These are phyloP conservation scores for Penicillium psychrofluorescens DNA, from an alignment of 495 filamentous ascomycete genomes.

Conservation along the genomic window DNA sequence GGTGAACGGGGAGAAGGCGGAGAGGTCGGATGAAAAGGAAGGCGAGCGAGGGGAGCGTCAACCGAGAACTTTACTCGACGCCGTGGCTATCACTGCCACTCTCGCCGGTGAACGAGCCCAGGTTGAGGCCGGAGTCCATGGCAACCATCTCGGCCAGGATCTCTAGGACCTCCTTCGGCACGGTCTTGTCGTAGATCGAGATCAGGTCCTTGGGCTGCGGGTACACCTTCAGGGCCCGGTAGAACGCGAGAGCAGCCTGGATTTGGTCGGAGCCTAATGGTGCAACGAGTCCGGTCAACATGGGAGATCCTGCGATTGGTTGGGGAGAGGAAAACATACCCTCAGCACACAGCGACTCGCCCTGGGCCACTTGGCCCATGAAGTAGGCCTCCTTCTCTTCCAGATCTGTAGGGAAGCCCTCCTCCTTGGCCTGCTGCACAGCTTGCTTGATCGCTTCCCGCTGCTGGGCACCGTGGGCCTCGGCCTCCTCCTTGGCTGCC, in stretches of 20 bases:
- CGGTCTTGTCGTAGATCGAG: constrained; percentile 95
- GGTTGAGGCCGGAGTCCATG: constrained; percentile 64
- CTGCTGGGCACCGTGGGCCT: constrained; percentile 59
- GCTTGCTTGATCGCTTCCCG: constrained; percentile 61
- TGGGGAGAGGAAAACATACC: constrained; percentile 37
- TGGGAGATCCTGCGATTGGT: too few relatives aligned
- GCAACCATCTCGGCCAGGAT: constrained; percentile 98
- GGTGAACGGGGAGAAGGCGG: constrained; percentile 3
- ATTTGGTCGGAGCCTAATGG: constrained; percentile 58
- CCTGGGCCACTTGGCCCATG: constrained; percentile 85
- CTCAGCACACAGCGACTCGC: constrained; percentile 68
- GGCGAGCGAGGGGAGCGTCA: background rate
- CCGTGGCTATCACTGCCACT: constrained; percentile 27
- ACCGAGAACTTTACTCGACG: constrained; percentile 25
- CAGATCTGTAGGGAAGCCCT: constrained; percentile 82
- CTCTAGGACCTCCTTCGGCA: constrained; percentile 89
- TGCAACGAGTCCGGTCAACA: too few relatives aligned
- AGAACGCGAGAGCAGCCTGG: constrained; percentile 90
- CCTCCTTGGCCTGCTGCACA: constrained; percentile 72
- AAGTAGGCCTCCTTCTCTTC: constrained; percentile 93
- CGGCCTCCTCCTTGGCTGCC: constrained; percentile 68
- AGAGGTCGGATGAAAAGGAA: constrained; percentile 1
- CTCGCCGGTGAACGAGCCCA: constrained; percentile 45
- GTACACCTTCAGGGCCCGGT: constrained; percentile 97
- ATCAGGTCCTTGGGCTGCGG: constrained; percentile 89